Conservation (phyloP, 768 basidiomycete genomes). For the Mycena metata region DNA sequence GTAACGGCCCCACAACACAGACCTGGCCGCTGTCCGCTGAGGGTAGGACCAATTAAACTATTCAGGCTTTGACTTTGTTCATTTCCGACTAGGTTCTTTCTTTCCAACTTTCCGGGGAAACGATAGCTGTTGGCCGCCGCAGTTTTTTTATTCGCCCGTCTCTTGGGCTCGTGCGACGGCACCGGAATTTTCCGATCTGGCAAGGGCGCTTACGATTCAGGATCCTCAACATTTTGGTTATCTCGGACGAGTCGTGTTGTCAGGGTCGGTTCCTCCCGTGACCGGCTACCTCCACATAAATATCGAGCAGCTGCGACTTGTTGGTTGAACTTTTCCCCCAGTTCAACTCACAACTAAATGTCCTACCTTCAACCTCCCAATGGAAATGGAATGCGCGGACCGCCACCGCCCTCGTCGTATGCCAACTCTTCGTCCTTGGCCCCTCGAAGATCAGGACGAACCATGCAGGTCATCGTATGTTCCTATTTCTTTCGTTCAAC, state of each 20-base stretch:
- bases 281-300: conserved; percentile 24
- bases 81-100: conserved; percentile 19
- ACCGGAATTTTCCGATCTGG: conserved; percentile 7
- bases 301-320: not conserved
- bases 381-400: not conserved
- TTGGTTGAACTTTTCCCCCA: not conserved
- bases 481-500: not conserved
- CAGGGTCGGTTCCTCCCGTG: conserved; percentile 23
- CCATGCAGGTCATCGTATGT: conserved; percentile 26
- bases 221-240: not conserved
- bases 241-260: conserved; percentile 11
- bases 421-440: not conserved
- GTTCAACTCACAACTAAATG: conserved; percentile 2
- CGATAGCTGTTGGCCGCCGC: not conserved
- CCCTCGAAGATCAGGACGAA: conserved; percentile 3
- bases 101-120: not conserved
- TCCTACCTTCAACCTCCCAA: conserved; percentile 10
- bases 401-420: conserved; percentile 9
- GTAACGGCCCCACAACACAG: conserved; percentile 20
- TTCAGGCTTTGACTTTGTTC: not conserved
- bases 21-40: not conserved
- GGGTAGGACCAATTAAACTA: not conserved
- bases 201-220: conserved; percentile 13
- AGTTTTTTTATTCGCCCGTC: conserved; percentile 14
- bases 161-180: conserved; percentile 9